These are phyloP conservation scores for Raphidocelis subcapitata DNA, from an alignment of 139 green algal genomes.

Conservation along the genomic window DNA sequence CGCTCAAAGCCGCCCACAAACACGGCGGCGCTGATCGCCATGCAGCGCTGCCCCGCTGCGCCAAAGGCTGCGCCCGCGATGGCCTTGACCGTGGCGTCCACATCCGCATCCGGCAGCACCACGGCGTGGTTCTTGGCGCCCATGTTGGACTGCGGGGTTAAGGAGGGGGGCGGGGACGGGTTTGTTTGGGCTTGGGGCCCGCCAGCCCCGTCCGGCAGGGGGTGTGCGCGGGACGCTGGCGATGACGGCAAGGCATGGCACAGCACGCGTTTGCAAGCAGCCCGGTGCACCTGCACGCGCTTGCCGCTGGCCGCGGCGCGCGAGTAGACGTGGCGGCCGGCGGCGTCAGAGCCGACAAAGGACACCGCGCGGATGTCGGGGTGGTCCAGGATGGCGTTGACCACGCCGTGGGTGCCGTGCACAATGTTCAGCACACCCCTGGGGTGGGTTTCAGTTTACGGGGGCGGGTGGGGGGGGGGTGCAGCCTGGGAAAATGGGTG, in stretches of 20 bases:
- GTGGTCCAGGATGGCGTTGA: conserved; percentile 93
- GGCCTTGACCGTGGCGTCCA: conserved; percentile 73
- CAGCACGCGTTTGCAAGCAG: too few species aligned
- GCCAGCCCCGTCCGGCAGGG: too few species aligned
- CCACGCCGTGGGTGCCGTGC: conserved; percentile 83
- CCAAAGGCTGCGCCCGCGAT: conserved; percentile 89
- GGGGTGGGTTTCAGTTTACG: neutral
- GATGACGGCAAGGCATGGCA: too few species aligned
- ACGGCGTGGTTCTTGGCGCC: conserved; percentile 98
- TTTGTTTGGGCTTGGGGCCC: neutral
- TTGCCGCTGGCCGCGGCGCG: conserved; percentile 79
- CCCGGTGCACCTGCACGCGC: conserved; percentile 90
- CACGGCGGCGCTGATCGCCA: conserved; percentile 92
- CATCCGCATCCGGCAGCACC: conserved; percentile 91
- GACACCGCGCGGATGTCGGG: conserved; percentile 88
- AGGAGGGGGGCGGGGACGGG: neutral
- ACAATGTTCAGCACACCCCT: conserved; percentile 81
- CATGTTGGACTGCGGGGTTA: conserved; percentile 79
- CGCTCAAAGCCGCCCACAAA: conserved; percentile 82
- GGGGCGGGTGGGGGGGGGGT: neutral
- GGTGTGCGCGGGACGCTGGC: too few species aligned
- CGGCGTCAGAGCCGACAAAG: conserved; percentile 91
- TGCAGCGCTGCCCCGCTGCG: conserved; percentile 95
- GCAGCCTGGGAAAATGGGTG: too few species aligned
- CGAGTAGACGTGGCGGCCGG: conserved; percentile 85